Conservation (phyloP, 2,329 filamentous ascomycete species). For the Cladobotryum protrusum region DNA sequence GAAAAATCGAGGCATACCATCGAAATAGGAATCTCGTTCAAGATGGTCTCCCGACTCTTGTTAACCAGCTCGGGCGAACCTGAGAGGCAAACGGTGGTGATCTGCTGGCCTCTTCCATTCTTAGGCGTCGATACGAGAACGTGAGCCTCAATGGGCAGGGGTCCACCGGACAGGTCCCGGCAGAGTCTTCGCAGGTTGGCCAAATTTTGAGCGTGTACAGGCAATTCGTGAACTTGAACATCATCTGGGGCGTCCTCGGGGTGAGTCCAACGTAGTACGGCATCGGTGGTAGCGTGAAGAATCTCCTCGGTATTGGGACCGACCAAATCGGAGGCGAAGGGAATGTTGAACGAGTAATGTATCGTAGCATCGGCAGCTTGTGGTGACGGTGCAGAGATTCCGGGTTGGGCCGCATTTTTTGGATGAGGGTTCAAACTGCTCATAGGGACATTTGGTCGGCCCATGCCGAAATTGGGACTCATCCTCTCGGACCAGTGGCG, state of each 20-base stretch:
- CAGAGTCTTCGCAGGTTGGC: constrained; percentile 73
- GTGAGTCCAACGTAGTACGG: constrained; percentile 88
- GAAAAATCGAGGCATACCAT: constrained; percentile 57
- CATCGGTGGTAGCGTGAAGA: constrained; percentile 82
- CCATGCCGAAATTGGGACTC: constrained; percentile 62
- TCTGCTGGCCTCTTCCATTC: constrained; percentile 56
- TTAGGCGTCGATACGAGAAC: constrained; percentile 79
- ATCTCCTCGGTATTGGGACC: constrained; percentile 94
- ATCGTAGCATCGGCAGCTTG: constrained; percentile 70
- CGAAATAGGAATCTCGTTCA: constrained; percentile 88
- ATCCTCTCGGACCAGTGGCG: constrained; percentile 67
- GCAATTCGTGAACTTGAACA: constrained; percentile 78
- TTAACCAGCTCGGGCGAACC: constrained; percentile 82
- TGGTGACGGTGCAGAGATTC: constrained; percentile 57
- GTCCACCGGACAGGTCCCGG: constrained; percentile 67
- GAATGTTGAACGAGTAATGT: constrained; percentile 95
- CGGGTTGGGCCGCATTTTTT: constrained; percentile 47
- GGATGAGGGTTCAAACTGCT: constrained; percentile 51
- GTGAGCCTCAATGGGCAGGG: constrained; percentile 70
- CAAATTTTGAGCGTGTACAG: constrained; percentile 86
- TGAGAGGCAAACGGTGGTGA: constrained; percentile 86
- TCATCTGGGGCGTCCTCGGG: constrained; percentile 80
- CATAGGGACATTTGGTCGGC: constrained; percentile 52
- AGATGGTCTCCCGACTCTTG: constrained; percentile 79
- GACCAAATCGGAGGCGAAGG: constrained; percentile 85